Evolutionary conservation across 1,284 basidiomycete species (phyloP).

Genomic region (Exobasidium rhododendri): DNA sequence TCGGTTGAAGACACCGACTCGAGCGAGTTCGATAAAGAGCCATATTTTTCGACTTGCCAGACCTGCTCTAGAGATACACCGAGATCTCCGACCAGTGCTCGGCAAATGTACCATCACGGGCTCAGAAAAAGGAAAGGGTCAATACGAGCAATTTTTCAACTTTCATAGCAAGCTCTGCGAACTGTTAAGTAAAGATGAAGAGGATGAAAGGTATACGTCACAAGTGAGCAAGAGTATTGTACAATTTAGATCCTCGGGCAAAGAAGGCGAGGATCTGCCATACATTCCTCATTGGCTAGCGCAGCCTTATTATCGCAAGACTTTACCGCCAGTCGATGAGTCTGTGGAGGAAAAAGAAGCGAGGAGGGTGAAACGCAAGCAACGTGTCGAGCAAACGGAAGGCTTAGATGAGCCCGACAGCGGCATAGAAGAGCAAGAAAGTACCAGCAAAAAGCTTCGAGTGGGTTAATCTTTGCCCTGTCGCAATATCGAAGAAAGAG

Average conservation of each 20-base stretch:
- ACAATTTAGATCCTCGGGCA: constrained; percentile 16
- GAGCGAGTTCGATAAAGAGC: constrained; percentile 75
- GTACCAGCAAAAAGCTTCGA: constrained; percentile 11
- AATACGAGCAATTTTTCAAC: constrained; percentile 61
- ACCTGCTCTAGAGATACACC: constrained; percentile 68
- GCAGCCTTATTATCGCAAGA: constrained; percentile 76
- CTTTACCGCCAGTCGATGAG: constrained; percentile 1
- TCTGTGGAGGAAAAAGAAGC: constrained; percentile 10
- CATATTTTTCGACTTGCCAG: constrained; percentile 90
- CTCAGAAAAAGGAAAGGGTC: constrained; percentile 53
- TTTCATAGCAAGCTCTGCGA: constrained; percentile 68
- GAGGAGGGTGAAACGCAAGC: constrained; percentile 5
- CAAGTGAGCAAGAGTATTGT: constrained; percentile 20
- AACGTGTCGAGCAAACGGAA: constrained; percentile 1
- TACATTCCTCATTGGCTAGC: constrained; percentile 76
- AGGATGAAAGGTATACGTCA: constrained; percentile 16
- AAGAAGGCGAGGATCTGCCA: constrained; percentile 43
- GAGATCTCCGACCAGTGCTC: constrained; percentile 70
- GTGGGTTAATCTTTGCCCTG: constrained; percentile 19
- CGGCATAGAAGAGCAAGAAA: constrained; percentile 1
- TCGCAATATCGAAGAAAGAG: too few relatives aligned
- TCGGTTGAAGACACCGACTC: constrained; percentile 69
- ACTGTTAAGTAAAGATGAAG: constrained; percentile 58
- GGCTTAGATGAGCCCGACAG: constrained; percentile 1
- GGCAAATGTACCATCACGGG: constrained; percentile 57